phyloP scores from a whole-genome alignment of 2,329 filamentous ascomycete species.

The Decorospora gaudefroyi region DNA sequence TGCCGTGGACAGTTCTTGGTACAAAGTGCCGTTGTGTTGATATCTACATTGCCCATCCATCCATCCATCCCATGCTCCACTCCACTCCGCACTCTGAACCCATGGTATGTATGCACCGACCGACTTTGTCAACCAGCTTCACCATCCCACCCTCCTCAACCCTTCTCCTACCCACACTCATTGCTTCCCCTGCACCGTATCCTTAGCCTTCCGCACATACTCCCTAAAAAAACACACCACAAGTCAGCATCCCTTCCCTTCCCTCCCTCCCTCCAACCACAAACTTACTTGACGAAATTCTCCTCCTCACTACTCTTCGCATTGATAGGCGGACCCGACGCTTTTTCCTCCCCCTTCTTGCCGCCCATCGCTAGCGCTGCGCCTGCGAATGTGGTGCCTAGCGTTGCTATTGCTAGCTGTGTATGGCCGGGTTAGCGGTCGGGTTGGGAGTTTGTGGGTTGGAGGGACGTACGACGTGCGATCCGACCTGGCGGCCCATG shows the following conservation, averaged over 20 bases:
- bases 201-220: conserved; percentile 47
- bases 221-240: too few species aligned
- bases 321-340: conserved; percentile 60
- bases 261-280: too few species aligned
- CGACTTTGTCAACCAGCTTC: not conserved
- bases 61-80: too few species aligned
- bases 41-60: too few species aligned
- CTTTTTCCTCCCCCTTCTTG: conserved; percentile 52
- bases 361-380: conserved; percentile 45
- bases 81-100: too few species aligned
- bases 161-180: not conserved
- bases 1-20: too few species aligned
- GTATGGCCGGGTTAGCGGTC: conserved; percentile 9
- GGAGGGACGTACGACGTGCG: conserved; percentile 55
- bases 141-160: not conserved
- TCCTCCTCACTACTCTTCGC: conserved; percentile 70
- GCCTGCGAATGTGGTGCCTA: conserved; percentile 39
- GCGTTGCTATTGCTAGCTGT: conserved; percentile 65
- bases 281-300: conserved; percentile 71
- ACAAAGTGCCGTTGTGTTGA: too few species aligned
- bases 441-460: not conserved
- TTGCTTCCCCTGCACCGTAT: conserved; percentile 33
- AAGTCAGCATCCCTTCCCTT: too few species aligned
- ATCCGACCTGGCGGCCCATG: conserved; percentile 58
- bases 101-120: not conserved